Base-by-base conservation (phyloP, 1,284 basidiomycete species). In the Sparassis latifolia region DNA sequence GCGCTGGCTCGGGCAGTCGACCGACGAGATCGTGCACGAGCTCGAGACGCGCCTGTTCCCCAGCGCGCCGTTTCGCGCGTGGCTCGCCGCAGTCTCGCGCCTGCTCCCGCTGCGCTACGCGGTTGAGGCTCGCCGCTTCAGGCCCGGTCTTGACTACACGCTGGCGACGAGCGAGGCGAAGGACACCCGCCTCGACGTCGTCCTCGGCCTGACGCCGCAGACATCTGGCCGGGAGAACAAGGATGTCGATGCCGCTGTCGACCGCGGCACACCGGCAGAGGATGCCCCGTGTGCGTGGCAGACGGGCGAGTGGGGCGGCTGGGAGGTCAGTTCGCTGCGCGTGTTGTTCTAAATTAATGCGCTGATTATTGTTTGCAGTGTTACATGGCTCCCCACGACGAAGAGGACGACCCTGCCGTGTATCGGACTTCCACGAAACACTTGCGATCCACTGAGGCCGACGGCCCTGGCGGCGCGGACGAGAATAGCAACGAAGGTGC, bases 91-190 rank as follows among this genome's bases (percentile, higher is more conserved):
- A 52, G 82, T 97, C 43, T 86, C 89, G 42, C 77, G 79, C 40
- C 68, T 97, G 56, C 75, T 95, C 47, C 89, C 92, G 10, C 69
- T 89, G 57, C 78, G 82, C 10, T 82, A 89, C 66, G 73, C 82
- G 5, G 78, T 82, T 10, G 84, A 93, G 68, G 91, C 91, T 47
- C 77, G 96, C 55, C 74, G 96, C 43, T 97, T 98, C 71, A 75
- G 95, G 51, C 92, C 92, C 1, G 96, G 94, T 0, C 72, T 98
- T 58, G 95, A 98, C 69, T 98, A 98, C 68, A 97, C 95, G 20
- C 79, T 99, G 1, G 96, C 96, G 33, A 88, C 89, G 55, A 90
- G 91, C 52, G 90, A 96, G 61, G 87, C 89, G 55, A 79, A 75
- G 52, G 89, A 92, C 64, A 82, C 85, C 41, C 74, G 92, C 55